Percentiles rank a stretch among this genome's conserved stretches.
phyloP scores from a whole-genome alignment of 1,284 basidiomycete species.

The Ceratobasidium sp. region DNA sequence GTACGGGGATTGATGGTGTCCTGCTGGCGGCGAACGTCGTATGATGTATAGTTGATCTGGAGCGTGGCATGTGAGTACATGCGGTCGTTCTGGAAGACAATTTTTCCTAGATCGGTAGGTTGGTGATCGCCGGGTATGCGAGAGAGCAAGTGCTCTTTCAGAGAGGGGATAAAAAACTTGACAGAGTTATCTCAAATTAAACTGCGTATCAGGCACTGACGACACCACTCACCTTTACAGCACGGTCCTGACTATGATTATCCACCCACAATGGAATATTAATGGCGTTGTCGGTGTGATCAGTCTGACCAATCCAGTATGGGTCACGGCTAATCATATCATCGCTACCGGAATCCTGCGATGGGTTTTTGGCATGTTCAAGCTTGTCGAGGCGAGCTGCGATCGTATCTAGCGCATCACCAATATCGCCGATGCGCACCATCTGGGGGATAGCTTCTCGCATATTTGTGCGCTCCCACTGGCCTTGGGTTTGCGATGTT shows the following conservation, averaged over 20 bases:
- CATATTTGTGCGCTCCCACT: constrained; percentile 49
- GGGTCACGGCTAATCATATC: neutral
- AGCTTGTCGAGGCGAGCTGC: constrained; percentile 38
- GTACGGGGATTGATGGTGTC: constrained; percentile 49
- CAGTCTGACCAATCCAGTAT: constrained; percentile 47
- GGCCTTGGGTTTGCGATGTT: constrained; percentile 50
- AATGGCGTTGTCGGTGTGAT: constrained; percentile 47
- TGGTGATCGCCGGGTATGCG: constrained; percentile 17
- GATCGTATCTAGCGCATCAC: constrained; percentile 19
- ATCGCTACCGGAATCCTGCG: constrained; percentile 1
- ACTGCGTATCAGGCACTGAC: neutral
- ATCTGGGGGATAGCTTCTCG: constrained; percentile 48
- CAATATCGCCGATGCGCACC: constrained; percentile 46
- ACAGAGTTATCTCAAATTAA: neutral
- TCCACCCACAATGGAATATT: constrained; percentile 50
- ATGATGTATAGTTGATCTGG: constrained; percentile 56
- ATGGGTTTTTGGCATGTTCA: neutral
- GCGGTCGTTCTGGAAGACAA: constrained; percentile 52
- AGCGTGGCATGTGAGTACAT: constrained; percentile 54
- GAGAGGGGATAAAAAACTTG: constrained; percentile 52
- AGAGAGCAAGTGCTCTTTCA: constrained; percentile 52
- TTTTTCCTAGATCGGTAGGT: constrained; percentile 28
- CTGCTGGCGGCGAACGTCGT: constrained; percentile 53
- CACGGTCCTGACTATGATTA: constrained; percentile 50
- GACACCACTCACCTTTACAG: constrained; percentile 50